phyloP scores from a whole-genome alignment of 164 flowering plant species.

The Stephania japonica region DNA sequence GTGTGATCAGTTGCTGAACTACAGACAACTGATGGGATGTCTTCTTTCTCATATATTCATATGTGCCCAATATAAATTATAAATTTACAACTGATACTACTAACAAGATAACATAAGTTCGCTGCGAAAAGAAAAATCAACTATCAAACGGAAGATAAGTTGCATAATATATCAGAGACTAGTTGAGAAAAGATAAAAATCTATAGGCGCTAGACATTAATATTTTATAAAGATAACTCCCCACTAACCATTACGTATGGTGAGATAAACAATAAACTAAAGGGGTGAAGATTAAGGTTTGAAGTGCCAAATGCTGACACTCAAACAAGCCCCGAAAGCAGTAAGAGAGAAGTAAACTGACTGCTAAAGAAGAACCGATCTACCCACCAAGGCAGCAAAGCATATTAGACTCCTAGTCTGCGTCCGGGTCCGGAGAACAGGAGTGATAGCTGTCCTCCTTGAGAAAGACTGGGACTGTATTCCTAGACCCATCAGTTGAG shows the following conservation, averaged over 20 bases:
- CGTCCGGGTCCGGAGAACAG: constrained; percentile 8
- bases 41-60: background rate
- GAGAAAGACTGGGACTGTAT: constrained; percentile 14
- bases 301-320: background rate
- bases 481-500: constrained; percentile 11
- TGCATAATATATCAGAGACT: background rate
- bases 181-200: background rate
- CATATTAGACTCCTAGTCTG: constrained; percentile 25
- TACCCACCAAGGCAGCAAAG: constrained; percentile 35
- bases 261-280: too few relatives aligned
- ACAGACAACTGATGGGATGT: background rate
- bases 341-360: background rate
- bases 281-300: too few relatives aligned
- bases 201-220: background rate
- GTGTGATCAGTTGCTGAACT: too few relatives aligned
- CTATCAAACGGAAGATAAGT: background rate
- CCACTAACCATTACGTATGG: too few relatives aligned
- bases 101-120: too few relatives aligned
- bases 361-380: background rate
- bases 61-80: too few relatives aligned
- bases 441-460: constrained; percentile 10
- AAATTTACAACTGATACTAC: too few relatives aligned
- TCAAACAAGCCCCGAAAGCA: background rate
- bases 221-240: too few relatives aligned
- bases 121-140: background rate